A percentile compares a stretch with the other conserved stretches of the same genome.
Evolutionary conservation across 106 monocot species (phyloP).

Genomic region (Triglochin maritima): DNA sequence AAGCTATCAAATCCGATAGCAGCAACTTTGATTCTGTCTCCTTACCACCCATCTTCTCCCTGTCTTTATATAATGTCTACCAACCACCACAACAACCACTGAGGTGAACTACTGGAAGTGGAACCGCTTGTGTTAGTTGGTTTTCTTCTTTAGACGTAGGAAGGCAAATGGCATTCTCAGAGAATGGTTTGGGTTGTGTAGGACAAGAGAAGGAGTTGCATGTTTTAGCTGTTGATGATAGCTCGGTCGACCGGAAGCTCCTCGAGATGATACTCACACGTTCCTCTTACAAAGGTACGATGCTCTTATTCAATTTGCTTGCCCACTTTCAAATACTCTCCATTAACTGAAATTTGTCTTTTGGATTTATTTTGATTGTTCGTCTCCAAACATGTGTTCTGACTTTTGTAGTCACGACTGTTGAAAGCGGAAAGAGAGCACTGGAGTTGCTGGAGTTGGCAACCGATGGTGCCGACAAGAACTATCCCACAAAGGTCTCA

Average conservation of each 20-base stretch:
- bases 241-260: slow-evolving; percentile 61
- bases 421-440: slow-evolving; percentile 60
- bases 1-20: no score
- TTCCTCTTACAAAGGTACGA: slow-evolving; percentile 38
- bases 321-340: not conserved
- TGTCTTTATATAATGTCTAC: no score
- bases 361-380: not conserved
- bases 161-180: no score
- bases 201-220: slow-evolving; percentile 18
- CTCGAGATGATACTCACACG: slow-evolving; percentile 31
- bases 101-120: no score
- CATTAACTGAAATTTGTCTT: not conserved
- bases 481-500: not conserved
- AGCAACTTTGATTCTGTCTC: no score
- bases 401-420: not conserved
- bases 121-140: no score
- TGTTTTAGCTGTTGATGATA: slow-evolving; percentile 65
- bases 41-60: no score
- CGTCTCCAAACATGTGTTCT: not conserved
- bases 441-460: slow-evolving; percentile 54
- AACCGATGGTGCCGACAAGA: not conserved
- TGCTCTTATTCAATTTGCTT: not conserved
- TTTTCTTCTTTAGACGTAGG: no score
- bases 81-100: no score
- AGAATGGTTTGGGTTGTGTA: no score